Evolutionary conservation across 139 green algal species (phyloP), one percentile per base, ranked within the genome.

Genomic region (Chlamydomonas eustigma): DNA sequence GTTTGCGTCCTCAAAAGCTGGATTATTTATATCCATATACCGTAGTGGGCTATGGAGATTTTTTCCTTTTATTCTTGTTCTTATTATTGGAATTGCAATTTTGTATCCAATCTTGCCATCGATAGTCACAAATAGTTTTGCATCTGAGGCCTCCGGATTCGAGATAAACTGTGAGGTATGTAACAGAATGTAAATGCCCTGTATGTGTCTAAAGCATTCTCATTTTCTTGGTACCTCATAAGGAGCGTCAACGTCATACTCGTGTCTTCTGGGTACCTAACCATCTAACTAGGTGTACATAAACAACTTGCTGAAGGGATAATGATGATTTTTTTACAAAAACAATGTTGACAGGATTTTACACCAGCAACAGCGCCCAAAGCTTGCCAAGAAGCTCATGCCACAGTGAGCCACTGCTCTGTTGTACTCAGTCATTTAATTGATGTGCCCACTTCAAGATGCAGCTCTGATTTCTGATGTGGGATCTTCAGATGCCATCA

Each of bases 121-220:
- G 22, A 71, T 95, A 0, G 76, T 91, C 33, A 95, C 89, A 3
- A 88, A 97, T 68, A 92, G 90, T 58, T 96, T 97, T 72, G 91
- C 92, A 0, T 87, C 81, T 22, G 67, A 83, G 0, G 58, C 74
- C 8, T 81, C 86, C 25, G 86, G 89, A 2, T 25, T 84, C 12
- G 35, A 52, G 24, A 75, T 97, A 12, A 78, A 92, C 51, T 97
- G 92, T 76, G 82, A 93, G 44, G 76, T 70, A 35, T 18, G 58
- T 8, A 35, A 32, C 25, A 8, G 58, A 35, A 22, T 6, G 34
- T 35, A 22, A 24, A 35, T 70, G 58, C 28, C 24, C 58, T 22
- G 25, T 37, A 24, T 37, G 6, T 32, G 6, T 35, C 58, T 35
- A 37, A 35, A 32, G 25, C 25, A 6, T 70, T 32, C 18, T 5